Conservation (phyloP, 2,329 filamentous ascomycete species). For the Tolypocladium album region DNA sequence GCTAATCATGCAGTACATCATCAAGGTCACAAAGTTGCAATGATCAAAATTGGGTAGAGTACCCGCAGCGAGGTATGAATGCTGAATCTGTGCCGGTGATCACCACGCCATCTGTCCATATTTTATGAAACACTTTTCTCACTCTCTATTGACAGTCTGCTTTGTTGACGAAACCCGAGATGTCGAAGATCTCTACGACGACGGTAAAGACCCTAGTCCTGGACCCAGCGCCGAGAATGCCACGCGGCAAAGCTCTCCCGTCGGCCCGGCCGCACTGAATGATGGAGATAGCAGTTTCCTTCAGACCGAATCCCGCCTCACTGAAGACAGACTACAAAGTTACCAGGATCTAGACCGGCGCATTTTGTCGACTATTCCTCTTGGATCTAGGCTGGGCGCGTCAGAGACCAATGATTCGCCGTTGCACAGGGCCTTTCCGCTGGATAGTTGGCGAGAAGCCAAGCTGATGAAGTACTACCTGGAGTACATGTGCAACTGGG, state of each 20-base stretch:
- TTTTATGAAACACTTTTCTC: background rate
- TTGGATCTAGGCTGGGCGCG: background rate
- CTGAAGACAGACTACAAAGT: background rate
- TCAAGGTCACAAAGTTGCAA: background rate
- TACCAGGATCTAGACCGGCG: background rate
- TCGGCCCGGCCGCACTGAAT: background rate
- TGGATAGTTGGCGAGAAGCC: slow-evolving; percentile 10
- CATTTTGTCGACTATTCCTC: background rate
- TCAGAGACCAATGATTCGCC: background rate
- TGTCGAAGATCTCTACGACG: background rate
- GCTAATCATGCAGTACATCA: background rate
- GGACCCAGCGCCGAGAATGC: background rate
- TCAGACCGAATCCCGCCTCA: background rate
- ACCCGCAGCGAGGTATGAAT: background rate
- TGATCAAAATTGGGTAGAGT: background rate
- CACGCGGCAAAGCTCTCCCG: background rate
- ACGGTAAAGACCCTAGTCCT: background rate
- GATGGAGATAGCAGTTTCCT: background rate
- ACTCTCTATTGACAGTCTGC: background rate
- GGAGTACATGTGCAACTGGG: slow-evolving; percentile 17
- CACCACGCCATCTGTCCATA: background rate
- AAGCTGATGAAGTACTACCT: slow-evolving; percentile 16
- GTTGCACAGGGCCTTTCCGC: slow-evolving; percentile 6
- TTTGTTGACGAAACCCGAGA: slow-evolving; percentile 1
- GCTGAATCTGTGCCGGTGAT: background rate